Evolutionary conservation across 106 monocot genomes (phyloP), one percentile per base, ranked within the genome.

Genomic region (Triglochin maritima): DNA sequence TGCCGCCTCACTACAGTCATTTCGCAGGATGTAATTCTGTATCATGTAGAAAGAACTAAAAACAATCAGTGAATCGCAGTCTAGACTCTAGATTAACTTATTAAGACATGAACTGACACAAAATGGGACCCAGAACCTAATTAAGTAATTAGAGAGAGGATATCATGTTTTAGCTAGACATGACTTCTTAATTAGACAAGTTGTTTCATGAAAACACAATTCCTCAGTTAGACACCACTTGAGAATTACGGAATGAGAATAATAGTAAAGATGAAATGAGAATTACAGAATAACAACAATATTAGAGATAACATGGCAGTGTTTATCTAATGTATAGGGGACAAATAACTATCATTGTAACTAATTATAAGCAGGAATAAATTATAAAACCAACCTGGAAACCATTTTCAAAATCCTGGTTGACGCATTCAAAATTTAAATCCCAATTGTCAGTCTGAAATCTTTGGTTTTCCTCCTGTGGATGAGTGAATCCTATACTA

Each of bases 401-500:
- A 62, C 12, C 13, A 11, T 4, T 45, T n/a, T 11, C 2, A 14
- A 4, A 8, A 62, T 62, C 62, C 46, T 43, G 2, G 12, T 14
- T 12, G 13, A 11, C 44, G 44, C 46, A 43, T 12, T 44, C 46
- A 4, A 44, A 12, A 45, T 45, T 10, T 0, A 62, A n/a, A 11
- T 62, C 45, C 9, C 62, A 12, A 44, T 13, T 44, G 8, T 62
- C 62, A 11, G 7, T 62, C 44, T 76, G 81, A 43, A 68, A 49
- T 14, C 9, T 12, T 45, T 64, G 4, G 5, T 64, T 14, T n/a
- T 17, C 16, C 41, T 12, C 57, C 29, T 29, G 29, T 47, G 57
- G 12, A 17, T 64, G 51, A 56, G 49, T 59, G 46, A 62, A 65
- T 46, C 73, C 82, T 45, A 57, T 9, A 58, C 57, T 7, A 57